phyloP scores from a whole-genome alignment of 257 asterid species.

The Solanum dulcamara region DNA sequence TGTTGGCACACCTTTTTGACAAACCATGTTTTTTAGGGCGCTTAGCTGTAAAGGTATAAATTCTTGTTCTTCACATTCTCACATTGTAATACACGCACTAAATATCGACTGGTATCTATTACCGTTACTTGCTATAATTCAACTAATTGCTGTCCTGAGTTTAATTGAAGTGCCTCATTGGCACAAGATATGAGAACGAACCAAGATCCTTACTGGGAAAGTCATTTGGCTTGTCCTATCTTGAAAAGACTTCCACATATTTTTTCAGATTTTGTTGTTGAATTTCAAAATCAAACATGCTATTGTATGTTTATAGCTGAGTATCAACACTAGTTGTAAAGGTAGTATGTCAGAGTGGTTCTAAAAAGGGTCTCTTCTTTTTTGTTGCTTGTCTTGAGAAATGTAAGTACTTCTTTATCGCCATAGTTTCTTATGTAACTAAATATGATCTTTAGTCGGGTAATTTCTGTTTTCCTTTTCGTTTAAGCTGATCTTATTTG shows the following conservation, averaged over 20 bases:
- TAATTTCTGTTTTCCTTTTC: not conserved
- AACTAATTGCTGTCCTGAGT: not conserved
- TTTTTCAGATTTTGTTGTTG: not conserved
- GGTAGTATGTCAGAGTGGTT: not conserved
- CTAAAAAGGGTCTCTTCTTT: not conserved
- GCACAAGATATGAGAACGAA: not conserved
- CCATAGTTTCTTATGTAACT: not conserved
- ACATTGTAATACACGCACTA: not conserved
- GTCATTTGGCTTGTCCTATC: not conserved
- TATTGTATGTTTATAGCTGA: not conserved
- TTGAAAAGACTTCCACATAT: not conserved
- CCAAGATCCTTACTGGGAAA: not conserved
- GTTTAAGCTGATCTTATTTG: not conserved
- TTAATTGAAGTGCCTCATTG: not conserved
- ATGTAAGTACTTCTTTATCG: not conserved
- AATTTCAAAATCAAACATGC: not conserved
- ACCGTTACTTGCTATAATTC: not conserved
- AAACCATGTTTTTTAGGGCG: conserved; percentile 88
- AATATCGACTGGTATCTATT: not conserved
- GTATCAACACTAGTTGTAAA: not conserved
- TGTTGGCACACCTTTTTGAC: conserved; percentile 77
- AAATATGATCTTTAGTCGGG: not conserved
- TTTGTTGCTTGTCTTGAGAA: not conserved
- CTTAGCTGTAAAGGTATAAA: conserved; percentile 66
- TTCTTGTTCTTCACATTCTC: not conserved